Conservation (phyloP, 2,329 filamentous ascomycete genomes). For the Xylaria arbuscula region DNA sequence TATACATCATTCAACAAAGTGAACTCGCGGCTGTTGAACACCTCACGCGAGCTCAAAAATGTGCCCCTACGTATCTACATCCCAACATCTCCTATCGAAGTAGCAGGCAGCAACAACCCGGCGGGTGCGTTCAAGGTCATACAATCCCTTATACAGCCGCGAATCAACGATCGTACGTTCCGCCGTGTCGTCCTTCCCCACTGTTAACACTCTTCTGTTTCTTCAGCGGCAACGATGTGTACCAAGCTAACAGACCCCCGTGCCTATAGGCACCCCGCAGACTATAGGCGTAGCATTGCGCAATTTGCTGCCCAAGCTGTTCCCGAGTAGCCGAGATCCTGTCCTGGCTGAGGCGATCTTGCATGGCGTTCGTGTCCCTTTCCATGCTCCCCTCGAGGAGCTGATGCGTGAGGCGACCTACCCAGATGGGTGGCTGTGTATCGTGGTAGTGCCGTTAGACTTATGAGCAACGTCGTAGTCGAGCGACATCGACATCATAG, state of each 20-base stretch:
- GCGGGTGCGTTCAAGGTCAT: conserved; percentile 74
- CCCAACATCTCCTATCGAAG: conserved; percentile 62
- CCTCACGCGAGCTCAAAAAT: conserved; percentile 78
- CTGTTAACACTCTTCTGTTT: background rate
- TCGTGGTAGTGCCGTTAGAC: conserved; percentile 79
- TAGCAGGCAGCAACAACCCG: conserved; percentile 48
- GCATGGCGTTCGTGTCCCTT: conserved; percentile 86
- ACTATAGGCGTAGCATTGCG: conserved; percentile 81
- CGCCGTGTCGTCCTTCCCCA: conserved; percentile 5
- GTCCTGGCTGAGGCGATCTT: conserved; percentile 86
- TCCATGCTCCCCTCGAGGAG: conserved; percentile 82
- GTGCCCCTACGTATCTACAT: conserved; percentile 92
- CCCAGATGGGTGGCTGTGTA: conserved; percentile 89
- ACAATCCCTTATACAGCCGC: conserved; percentile 74
- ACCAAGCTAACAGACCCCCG: conserved; percentile 20
- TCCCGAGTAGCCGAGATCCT: conserved; percentile 86
- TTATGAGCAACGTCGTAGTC: conserved; percentile 35
- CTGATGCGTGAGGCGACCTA: conserved; percentile 85
- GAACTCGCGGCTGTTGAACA: conserved; percentile 79
- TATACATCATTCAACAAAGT: conserved; percentile 77
- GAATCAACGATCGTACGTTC: conserved; percentile 52
- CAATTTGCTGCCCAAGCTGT: conserved; percentile 79
- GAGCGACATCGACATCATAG: background rate
- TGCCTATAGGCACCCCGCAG: conserved; percentile 52
- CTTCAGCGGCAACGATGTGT: background rate